These are phyloP conservation scores for Cicer pinnatifidum DNA, from an alignment of 306 rosid species.

Conservation along the genomic window DNA sequence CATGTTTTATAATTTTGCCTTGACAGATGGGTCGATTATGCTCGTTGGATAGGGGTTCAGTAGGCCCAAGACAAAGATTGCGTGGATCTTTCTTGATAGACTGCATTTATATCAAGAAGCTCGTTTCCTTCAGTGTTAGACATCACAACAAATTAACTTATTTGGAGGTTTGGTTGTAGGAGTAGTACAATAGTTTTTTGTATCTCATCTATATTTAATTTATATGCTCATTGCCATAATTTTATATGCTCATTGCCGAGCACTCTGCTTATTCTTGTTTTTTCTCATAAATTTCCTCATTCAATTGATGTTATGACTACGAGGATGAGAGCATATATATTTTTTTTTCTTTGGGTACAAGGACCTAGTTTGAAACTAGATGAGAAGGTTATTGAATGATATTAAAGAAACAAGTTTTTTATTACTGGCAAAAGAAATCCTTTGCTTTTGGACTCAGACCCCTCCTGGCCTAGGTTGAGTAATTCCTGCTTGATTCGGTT, in stretches of 20 bases:
- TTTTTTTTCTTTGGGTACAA: slow-evolving; percentile 28
- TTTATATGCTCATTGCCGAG: slow-evolving; percentile 6
- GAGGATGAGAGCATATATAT: slow-evolving; percentile 31
- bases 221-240: slow-evolving; percentile 29
- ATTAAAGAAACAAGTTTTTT: slow-evolving; percentile 14
- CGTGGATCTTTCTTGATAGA: slow-evolving; percentile 35
- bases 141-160: slow-evolving; percentile 45
- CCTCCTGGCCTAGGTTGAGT: neutral
- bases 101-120: slow-evolving; percentile 42
- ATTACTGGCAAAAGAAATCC: neutral
- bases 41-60: slow-evolving; percentile 82
- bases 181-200: slow-evolving; percentile 43
- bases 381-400: slow-evolving; percentile 37
- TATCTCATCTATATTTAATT: slow-evolving; percentile 33
- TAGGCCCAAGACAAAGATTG: slow-evolving; percentile 49
- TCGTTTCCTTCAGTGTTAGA: slow-evolving; percentile 39
- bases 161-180: slow-evolving; percentile 48
- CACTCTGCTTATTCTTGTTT: slow-evolving; percentile 34
- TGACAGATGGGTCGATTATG: slow-evolving; percentile 94
- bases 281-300: slow-evolving; percentile 27
- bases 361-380: slow-evolving; percentile 35
- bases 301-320: slow-evolving; percentile 15
- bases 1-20: slow-evolving; percentile 30
- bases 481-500: slow-evolving; percentile 3
- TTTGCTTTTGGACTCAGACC: neutral